phyloP scores from a whole-genome alignment of 2,329 filamentous ascomycete genomes.

The Trichoderma sp. region DNA sequence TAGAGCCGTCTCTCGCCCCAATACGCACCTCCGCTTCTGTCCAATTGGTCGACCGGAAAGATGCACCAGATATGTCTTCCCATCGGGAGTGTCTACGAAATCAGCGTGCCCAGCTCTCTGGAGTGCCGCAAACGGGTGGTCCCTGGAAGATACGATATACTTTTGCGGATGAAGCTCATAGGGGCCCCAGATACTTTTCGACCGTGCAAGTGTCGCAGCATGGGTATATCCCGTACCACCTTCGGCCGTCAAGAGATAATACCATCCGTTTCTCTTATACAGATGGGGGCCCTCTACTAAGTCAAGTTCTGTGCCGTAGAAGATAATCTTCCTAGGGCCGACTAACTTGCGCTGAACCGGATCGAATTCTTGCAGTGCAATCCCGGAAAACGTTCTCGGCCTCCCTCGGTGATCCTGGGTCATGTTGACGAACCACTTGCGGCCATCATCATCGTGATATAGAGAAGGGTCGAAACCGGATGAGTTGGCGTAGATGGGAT shows the following conservation, averaged over 20 bases:
- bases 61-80: conserved; percentile 53
- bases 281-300: conserved; percentile 58
- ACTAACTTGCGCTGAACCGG: conserved; percentile 47
- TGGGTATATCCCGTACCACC: conserved; percentile 61
- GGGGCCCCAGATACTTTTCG: conserved; percentile 54
- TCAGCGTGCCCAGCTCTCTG: conserved; percentile 55
- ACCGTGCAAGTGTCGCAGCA: conserved; percentile 56
- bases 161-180: conserved; percentile 60
- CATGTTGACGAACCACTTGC: conserved; percentile 58
- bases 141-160: conserved; percentile 54
- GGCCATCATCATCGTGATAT: conserved; percentile 56
- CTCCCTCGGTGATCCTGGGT: conserved; percentile 52
- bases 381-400: conserved; percentile 52
- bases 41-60: conserved; percentile 50
- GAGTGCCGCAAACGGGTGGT: conserved; percentile 46
- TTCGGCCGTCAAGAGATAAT: conserved; percentile 59
- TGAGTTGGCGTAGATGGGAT: conserved; percentile 57
- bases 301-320: conserved; percentile 51
- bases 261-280: conserved; percentile 57
- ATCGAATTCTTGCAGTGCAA: conserved; percentile 58
- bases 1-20: conserved; percentile 55
- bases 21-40: conserved; percentile 50
- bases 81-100: conserved; percentile 52
- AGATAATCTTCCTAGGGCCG: conserved; percentile 55
- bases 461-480: conserved; percentile 62